Evolutionary conservation across 2,329 filamentous ascomycete species (phyloP).

Genomic region (Exophiala calicioides): DNA sequence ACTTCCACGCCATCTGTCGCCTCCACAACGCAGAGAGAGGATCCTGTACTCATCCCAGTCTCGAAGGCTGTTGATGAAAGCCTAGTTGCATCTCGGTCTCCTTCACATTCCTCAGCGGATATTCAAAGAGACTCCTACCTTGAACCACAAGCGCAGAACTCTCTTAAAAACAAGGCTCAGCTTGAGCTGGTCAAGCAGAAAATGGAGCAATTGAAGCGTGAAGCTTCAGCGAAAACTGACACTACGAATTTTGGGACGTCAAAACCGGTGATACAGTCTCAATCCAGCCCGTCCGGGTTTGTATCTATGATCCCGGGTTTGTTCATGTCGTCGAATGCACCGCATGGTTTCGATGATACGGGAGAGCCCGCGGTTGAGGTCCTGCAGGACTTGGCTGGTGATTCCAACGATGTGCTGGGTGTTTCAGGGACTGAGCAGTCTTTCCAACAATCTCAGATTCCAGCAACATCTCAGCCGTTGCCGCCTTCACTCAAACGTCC

Average conservation of each 20-base stretch:
- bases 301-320: constrained; percentile 53
- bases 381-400: not conserved
- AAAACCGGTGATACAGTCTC: constrained; percentile 28
- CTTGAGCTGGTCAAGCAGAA: constrained; percentile 77
- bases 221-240: constrained; percentile 37
- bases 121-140: not conserved
- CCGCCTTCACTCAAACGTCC: constrained; percentile 12
- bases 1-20: constrained; percentile 4
- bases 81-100: not conserved
- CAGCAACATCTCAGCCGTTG: not conserved
- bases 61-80: not conserved
- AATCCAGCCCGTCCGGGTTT: constrained; percentile 34
- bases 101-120: not conserved
- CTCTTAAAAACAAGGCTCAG: constrained; percentile 60
- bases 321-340: constrained; percentile 46
- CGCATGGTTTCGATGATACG: constrained; percentile 9
- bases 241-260: too few species aligned
- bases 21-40: constrained; percentile 3
- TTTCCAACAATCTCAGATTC: not conserved
- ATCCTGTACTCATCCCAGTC: not conserved
- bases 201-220: constrained; percentile 71
- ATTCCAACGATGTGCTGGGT: too few species aligned
- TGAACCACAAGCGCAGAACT: not conserved
- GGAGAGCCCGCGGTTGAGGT: not conserved
- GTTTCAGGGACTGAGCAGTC: constrained; percentile 6